Evolutionary conservation across 2,329 filamentous ascomycete species (phyloP), one percentile per base, ranked within the genome.

Genomic region (Pseudopyrenochaeta lycopersici): DNA sequence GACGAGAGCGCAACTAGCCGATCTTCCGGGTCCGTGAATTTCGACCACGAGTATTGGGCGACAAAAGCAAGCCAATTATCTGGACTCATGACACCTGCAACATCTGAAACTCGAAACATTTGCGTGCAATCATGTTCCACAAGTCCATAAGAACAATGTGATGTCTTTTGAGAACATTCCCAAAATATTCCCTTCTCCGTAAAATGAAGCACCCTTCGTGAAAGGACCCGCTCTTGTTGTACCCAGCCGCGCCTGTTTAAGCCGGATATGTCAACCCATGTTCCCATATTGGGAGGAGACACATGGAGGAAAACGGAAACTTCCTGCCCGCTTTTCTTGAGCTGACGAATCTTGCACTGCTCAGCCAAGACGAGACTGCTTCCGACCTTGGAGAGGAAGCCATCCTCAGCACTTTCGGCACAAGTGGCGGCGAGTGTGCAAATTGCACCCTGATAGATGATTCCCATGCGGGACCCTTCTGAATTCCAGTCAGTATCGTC

Each of bases 381-480:
- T 4, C 12, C 43, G 20, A 17, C n/a, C n/a, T 46, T 38, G 4
- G n/a, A 36, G 14, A 48, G 46, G 15, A 48, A 48, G 3, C 46
- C 46, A 23, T 41, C 17, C 3, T 21, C 14, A 23, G n/a, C 23
- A 14, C 27, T 33, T 7, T 23, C 15, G 17, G 35, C 46, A 27
- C 27, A 41, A 10, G 44, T 35, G 7, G 52, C 46, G 4, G 40
- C 29, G 17, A 54, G 46, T 2, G 23, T 43, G 9, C 44, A 43
- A 15, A 33, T 7, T 5, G 52, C 47, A 15, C 39, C 36, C 10
- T 29, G 31, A 21, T 54, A 54, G 7, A 36, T 46, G 14, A 11
- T 12, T n/a, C 35, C 21, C 52, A 54, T 54, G 3, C 31, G 21
- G 17, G 52, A n/a, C 1, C 27, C 27, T 12, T 54, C 52, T 35